These are phyloP conservation scores for Botryotinia calthae DNA, from an alignment of 2,329 filamentous ascomycete genomes.

Conservation along the genomic window DNA sequence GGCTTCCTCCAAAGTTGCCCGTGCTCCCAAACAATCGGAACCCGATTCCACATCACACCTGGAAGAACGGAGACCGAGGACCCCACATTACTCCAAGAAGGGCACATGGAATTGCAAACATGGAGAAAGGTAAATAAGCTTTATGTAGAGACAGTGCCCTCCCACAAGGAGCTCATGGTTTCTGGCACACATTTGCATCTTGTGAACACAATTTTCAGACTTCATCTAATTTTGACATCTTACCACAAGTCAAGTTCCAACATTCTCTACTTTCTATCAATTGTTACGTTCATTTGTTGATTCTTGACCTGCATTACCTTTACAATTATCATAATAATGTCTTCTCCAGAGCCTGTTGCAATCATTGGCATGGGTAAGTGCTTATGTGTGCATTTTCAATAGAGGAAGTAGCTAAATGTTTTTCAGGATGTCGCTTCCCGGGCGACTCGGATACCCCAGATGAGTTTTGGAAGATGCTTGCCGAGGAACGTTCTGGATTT, in stretches of 20 bases:
- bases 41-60: background rate
- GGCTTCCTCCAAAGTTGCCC: background rate
- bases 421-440: constrained; percentile 46
- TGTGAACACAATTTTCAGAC: background rate
- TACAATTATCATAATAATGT: background rate
- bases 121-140: background rate
- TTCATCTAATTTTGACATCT: background rate
- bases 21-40: background rate
- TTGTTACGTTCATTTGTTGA: background rate
- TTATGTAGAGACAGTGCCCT: background rate
- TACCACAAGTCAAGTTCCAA: background rate
- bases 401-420: background rate
- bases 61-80: background rate
- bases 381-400: background rate
- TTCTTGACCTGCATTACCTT: background rate
- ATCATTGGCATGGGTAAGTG: constrained; percentile 39
- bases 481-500: constrained; percentile 18
- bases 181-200: background rate
- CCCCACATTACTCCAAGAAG: background rate
- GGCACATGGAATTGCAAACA: background rate
- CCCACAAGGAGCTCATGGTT: background rate
- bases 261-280: background rate
- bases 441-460: constrained; percentile 38
- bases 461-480: constrained; percentile 27
- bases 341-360: constrained; percentile 35